These are phyloP conservation scores for Auricularia sp. DNA, from an alignment of 768 basidiomycete species.

Conservation along the genomic window DNA sequence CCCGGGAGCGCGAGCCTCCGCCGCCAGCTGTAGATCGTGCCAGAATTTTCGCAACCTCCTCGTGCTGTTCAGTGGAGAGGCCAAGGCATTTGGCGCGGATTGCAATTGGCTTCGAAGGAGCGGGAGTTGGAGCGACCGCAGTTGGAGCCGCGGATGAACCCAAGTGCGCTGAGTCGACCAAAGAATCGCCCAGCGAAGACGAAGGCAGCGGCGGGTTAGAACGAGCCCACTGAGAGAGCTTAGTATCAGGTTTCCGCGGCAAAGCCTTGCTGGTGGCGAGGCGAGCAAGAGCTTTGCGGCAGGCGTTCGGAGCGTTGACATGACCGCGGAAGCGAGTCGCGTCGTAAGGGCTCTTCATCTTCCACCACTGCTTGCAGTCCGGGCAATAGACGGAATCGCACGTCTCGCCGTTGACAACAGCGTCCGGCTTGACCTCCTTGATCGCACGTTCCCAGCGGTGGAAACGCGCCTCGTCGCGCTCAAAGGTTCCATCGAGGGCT, in stretches of 20 bases:
- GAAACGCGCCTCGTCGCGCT: neutral
- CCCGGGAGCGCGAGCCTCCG: neutral
- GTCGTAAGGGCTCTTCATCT: constrained; percentile 11
- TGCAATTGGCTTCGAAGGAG: no score
- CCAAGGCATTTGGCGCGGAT: neutral
- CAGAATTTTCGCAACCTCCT: neutral
- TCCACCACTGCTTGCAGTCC: constrained; percentile 7
- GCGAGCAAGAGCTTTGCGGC: neutral
- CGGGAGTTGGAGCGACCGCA: neutral
- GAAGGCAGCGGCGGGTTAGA: no score
- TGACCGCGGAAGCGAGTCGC: constrained; percentile 10
- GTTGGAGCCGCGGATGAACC: neutral
- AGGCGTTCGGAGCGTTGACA: neutral
- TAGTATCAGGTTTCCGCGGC: neutral
- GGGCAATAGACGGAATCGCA: constrained; percentile 8
- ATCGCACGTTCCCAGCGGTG: constrained; percentile 7
- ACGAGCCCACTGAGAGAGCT: no score
- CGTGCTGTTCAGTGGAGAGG: neutral
- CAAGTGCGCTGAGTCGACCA: no score
- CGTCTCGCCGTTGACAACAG: neutral
- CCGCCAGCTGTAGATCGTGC: neutral
- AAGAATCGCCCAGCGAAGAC: no score
- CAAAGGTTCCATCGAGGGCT: constrained; percentile 1
- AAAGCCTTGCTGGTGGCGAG: neutral
- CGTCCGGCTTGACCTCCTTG: neutral